Evolutionary conservation across 1,139 yeast genomes (phyloP), one percentile per base, ranked within the genome.

Genomic region (Sugiyamaella japonica): DNA sequence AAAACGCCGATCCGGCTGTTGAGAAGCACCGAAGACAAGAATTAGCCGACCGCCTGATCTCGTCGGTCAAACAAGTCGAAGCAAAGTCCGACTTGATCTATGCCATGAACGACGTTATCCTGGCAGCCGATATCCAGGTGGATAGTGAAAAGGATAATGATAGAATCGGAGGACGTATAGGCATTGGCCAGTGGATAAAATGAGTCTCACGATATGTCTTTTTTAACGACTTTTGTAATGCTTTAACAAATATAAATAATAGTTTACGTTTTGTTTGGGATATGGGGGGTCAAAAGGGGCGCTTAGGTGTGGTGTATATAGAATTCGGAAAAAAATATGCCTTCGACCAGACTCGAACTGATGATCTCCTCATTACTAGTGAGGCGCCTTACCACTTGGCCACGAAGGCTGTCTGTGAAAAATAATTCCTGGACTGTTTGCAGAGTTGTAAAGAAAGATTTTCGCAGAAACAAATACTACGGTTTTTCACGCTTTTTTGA

Each of bases 31-130:
- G 57, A 49, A 62, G 72, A 17, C 62, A 60, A 48, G 59, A 59
- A 13, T 46, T 69, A 38, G 70, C 68, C 8, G 56, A 40, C 12
- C 54, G 58, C 13, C 48, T 69, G 50, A 60, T 62, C 44, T 53
- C 46, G 1, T 46, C 65, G 6, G 61, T 68, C 20, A 64, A 64
- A 36, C 63, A 61, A 37, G 62, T 69, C 53, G 72, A 69, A 56
- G 63, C 55, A 42, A 67, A 68, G 48, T 68, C 71, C 7, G 71
- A 69, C 50, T 68, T 68, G 53, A 68, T 69, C 8, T 69, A 69
- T 50, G 68, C 70, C 28, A 54, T 69, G 60, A 64, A 65, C 59
- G 67, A 64, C 61, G 63, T 66, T 15, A 52, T 66, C 44, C 61
- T 66, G 39, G 68, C 65, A 5, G 55, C 60, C 15, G 54, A 62